Percentiles rank a stretch among this genome's conserved stretches.
These are phyloP conservation scores for Leishmania martiniquensis DNA, from an alignment of 208 protist species.

Conservation along the genomic window DNA sequence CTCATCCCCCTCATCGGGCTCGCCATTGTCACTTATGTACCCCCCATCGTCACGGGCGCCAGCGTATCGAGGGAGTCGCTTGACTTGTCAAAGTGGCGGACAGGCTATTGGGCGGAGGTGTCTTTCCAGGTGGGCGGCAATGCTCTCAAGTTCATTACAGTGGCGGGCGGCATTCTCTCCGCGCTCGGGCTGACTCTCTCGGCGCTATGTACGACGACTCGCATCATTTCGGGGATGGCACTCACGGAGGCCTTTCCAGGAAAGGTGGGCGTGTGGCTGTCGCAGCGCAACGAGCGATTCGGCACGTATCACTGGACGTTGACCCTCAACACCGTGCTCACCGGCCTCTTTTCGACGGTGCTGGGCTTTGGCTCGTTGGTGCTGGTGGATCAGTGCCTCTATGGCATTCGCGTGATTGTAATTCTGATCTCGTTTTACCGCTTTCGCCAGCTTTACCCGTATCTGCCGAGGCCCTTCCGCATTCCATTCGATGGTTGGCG, in stretches of 20 bases:
- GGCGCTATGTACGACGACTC: conserved; percentile 72
- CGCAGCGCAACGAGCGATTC: conserved; percentile 61
- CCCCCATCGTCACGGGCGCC: conserved; percentile 67
- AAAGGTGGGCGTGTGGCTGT: conserved; percentile 53
- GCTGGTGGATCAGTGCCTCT: conserved; percentile 76
- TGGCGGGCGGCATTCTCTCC: conserved; percentile 64
- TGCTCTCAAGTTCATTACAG: conserved; percentile 50
- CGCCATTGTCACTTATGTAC: conserved; percentile 73
- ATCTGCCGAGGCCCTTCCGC: conserved; percentile 63
- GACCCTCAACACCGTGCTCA: conserved; percentile 69
- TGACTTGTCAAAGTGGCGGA: conserved; percentile 62
- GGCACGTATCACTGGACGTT: conserved; percentile 77
- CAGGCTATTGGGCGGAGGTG: conserved; percentile 73
- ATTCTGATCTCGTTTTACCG: conserved; percentile 69
- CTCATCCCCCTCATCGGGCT: conserved; percentile 72
- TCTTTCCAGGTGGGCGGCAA: conserved; percentile 50
- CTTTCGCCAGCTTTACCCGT: conserved; percentile 63
- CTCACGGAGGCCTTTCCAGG: conserved; percentile 73
- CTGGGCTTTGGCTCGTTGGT: conserved; percentile 73
- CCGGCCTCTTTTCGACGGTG: conserved; percentile 58
- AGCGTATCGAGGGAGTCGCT: conserved; percentile 51
- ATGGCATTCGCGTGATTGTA: conserved; percentile 62
- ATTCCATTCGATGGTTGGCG: conserved; percentile 53
- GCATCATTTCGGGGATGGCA: conserved; percentile 69
- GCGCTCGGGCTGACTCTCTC: conserved; percentile 73